Conservation (phyloP, 768 basidiomycete species). For the Leccinum rimulosum region DNA sequence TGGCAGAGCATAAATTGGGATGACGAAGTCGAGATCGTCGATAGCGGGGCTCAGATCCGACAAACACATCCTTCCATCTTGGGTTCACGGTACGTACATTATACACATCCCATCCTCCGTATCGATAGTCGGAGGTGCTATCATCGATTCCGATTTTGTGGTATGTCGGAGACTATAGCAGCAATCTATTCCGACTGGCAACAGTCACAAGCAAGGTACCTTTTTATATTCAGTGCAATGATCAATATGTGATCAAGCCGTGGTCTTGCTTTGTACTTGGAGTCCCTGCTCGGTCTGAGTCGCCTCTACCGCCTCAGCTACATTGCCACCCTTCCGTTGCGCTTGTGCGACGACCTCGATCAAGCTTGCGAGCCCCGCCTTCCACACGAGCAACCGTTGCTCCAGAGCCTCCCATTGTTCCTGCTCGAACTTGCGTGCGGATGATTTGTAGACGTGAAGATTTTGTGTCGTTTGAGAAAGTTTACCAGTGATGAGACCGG, state of each 20-base stretch:
- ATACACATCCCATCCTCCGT: too few species aligned
- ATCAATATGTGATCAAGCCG: conserved; percentile 12
- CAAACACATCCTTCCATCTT: too few species aligned
- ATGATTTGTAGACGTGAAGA: conserved; percentile 69
- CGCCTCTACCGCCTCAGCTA: conserved; percentile 22
- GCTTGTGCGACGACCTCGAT: conserved; percentile 67
- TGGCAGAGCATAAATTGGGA: too few species aligned
- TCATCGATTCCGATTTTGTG: too few species aligned
- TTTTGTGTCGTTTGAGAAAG: conserved; percentile 78
- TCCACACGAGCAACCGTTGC: conserved; percentile 74
- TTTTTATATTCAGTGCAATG: background rate
- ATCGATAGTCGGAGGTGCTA: too few species aligned
- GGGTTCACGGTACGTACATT: too few species aligned
- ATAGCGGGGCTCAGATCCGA: too few species aligned
- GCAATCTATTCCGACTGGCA: too few species aligned
- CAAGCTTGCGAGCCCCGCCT: conserved; percentile 64
- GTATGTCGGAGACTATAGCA: too few species aligned
- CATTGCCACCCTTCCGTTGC: conserved; percentile 36
- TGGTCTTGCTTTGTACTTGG: conserved; percentile 20
- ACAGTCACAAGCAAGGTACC: too few species aligned
- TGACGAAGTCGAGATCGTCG: too few species aligned
- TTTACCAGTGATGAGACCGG: conserved; percentile 75
- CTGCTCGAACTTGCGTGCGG: conserved; percentile 70
- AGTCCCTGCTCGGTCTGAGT: conserved; percentile 22
- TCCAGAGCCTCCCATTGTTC: conserved; percentile 81